These are phyloP conservation scores for Paecilomyces fulvus DNA, from an alignment of 2,329 filamentous ascomycete genomes.

Conservation along the genomic window DNA sequence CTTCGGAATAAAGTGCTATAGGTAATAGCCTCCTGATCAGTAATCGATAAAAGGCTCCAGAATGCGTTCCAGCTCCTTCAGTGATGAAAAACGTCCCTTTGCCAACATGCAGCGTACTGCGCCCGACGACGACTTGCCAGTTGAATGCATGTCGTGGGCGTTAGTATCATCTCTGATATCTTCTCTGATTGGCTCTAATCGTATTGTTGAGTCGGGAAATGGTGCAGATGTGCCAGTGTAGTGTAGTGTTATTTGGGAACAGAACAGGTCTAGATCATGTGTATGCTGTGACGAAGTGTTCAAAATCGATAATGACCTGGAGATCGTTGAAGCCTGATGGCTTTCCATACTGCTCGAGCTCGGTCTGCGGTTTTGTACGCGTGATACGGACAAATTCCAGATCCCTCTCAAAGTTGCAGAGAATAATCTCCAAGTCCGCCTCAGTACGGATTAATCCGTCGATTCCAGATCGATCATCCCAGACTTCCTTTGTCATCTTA, in stretches of 20 bases:
- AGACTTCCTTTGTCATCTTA: slow-evolving; percentile 46
- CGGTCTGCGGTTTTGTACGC: slow-evolving; percentile 4
- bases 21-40: slow-evolving; percentile 11
- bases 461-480: slow-evolving; percentile 41
- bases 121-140: slow-evolving; percentile 61
- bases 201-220: slow-evolving; percentile 17
- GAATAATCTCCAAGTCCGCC: slow-evolving; percentile 59
- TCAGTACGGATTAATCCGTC: slow-evolving; percentile 60
- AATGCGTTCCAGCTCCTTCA: slow-evolving; percentile 19
- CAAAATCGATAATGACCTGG: slow-evolving; percentile 34
- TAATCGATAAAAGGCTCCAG: slow-evolving; percentile 29
- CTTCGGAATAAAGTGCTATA: slow-evolving; percentile 25
- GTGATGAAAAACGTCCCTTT: slow-evolving; percentile 16
- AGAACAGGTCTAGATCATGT: slow-evolving; percentile 29
- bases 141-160: slow-evolving; percentile 33
- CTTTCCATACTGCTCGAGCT: not conserved
- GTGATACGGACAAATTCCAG: slow-evolving; percentile 25
- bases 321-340: slow-evolving; percentile 14
- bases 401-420: slow-evolving; percentile 50
- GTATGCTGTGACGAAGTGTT: slow-evolving; percentile 37
- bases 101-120: slow-evolving; percentile 45
- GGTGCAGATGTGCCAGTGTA: slow-evolving; percentile 28
- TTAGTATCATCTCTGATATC: slow-evolving; percentile 40
- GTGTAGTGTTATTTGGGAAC: slow-evolving; percentile 23
- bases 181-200: slow-evolving; percentile 30